A percentile compares a stretch with the other conserved stretches of the same genome.
Evolutionary conservation across 2,329 filamentous ascomycete genomes (phyloP).

Genomic region (Metarhizium rileyi): DNA sequence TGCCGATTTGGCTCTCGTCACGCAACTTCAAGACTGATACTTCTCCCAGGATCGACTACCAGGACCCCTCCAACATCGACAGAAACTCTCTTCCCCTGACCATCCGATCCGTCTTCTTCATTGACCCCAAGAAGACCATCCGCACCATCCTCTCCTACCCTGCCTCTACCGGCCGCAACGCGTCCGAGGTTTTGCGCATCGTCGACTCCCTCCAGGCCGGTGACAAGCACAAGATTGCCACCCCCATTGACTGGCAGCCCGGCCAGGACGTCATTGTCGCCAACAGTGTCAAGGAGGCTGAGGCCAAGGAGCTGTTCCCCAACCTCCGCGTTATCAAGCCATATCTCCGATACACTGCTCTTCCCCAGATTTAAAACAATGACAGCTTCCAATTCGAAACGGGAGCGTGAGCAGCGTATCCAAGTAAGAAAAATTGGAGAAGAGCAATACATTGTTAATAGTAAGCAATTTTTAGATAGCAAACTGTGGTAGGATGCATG

Average conservation of each 20-base stretch:
- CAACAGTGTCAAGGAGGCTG: constrained; percentile 69
- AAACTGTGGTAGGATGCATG: too few species aligned
- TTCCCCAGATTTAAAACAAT: constrained; percentile 18
- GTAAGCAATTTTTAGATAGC: too few species aligned
- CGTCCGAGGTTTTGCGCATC: constrained; percentile 67
- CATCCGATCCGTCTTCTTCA: constrained; percentile 88
- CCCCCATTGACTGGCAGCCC: constrained; percentile 81
- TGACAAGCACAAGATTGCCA: constrained; percentile 81
- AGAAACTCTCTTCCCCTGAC: constrained; percentile 81
- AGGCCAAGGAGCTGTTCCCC: constrained; percentile 82
- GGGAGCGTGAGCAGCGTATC: too few species aligned
- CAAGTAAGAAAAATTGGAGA: too few species aligned
- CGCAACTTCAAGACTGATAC: not conserved
- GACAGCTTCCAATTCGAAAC: too few species aligned
- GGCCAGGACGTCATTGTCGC: constrained; percentile 92
- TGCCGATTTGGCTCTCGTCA: too few species aligned
- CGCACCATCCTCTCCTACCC: constrained; percentile 89
- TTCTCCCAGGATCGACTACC: constrained; percentile 57
- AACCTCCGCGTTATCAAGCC: constrained; percentile 60
- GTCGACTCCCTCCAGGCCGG: constrained; percentile 72
- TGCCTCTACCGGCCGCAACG: constrained; percentile 79
- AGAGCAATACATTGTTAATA: too few species aligned
- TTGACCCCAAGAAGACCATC: constrained; percentile 90
- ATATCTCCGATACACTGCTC: constrained; percentile 64
- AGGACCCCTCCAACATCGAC: constrained; percentile 74